These are phyloP conservation scores for Euptelea pleiosperma DNA, from an alignment of 164 flowering plant genomes.

Conservation along the genomic window DNA sequence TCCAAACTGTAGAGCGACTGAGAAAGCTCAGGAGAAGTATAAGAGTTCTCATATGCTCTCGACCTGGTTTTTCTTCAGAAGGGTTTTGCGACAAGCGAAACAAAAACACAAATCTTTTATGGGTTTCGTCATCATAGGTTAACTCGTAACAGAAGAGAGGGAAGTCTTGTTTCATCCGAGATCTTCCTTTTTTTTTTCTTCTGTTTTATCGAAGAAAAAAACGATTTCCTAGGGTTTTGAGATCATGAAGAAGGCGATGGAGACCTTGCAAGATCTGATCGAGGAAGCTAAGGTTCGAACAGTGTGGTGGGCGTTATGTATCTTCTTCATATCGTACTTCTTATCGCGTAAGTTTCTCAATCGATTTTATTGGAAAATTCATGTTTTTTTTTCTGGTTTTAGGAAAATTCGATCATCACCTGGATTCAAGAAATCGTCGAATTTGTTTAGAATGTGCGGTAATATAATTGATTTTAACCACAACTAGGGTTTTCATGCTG, in stretches of 20 bases:
- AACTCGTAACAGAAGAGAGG: no score
- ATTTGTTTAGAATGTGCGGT: background rate
- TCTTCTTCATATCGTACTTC: conserved; percentile 69
- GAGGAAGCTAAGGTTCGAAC: conserved; percentile 84
- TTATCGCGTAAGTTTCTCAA: conserved; percentile 63
- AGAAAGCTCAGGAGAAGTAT: no score
- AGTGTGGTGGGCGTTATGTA: conserved; percentile 75
- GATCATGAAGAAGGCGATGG: conserved; percentile 74
- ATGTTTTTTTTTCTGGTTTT: background rate
- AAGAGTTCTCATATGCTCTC: no score
- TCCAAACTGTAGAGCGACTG: no score
- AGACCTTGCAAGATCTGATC: conserved; percentile 80
- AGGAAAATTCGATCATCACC: background rate
- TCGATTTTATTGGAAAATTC: background rate
- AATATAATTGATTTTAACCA: no score
- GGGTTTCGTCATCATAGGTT: no score
- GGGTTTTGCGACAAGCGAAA: no score
- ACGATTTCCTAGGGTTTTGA: conserved; percentile 9
- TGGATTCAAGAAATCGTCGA: background rate
- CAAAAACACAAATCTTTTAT: no score
- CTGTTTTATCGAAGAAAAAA: no score
- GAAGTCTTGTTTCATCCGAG: no score
- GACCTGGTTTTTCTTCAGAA: no score
- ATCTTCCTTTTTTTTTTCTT: no score
- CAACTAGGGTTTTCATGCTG: background rate